phyloP scores from a whole-genome alignment of 305 asterid species.

The Nicotiana rustica region DNA sequence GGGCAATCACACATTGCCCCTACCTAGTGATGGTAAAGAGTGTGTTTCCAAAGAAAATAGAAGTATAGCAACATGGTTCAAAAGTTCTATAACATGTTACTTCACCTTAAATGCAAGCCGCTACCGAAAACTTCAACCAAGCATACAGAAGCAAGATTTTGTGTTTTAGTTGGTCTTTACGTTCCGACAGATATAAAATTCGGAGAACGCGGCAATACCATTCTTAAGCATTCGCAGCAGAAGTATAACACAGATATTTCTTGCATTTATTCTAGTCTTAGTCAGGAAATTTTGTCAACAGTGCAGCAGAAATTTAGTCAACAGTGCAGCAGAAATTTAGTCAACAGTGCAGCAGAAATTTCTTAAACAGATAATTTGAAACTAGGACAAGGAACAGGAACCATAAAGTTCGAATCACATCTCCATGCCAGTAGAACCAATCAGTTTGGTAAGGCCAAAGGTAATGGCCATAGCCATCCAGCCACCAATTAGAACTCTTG shows the following conservation, averaged over 20 bases:
- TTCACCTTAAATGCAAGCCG: too few relatives aligned
- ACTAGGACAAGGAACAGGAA: constrained; percentile 45
- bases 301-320: too few relatives aligned
- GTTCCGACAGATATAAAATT: background rate
- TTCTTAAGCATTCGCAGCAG: background rate
- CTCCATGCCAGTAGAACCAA: constrained; percentile 36
- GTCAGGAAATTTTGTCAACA: too few relatives aligned
- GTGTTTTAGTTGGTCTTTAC: background rate
- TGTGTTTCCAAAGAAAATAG: too few relatives aligned
- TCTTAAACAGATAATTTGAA: constrained; percentile 42
- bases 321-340: too few relatives aligned
- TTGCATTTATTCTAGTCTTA: background rate
- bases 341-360: background rate
- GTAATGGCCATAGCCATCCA: constrained; percentile 74
- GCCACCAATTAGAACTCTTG: constrained; percentile 64
- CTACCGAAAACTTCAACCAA: background rate
- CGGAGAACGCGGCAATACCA: background rate
- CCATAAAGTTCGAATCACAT: constrained; percentile 30
- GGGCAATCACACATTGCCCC: too few relatives aligned
- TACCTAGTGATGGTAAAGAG: too few relatives aligned
- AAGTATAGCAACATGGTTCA: background rate
- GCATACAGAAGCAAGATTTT: background rate
- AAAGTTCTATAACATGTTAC: too few relatives aligned
- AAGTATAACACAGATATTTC: background rate
- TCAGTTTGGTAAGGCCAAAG: constrained; percentile 49